Base-by-base conservation (phyloP, 2,329 filamentous ascomycete genomes). In the Truncatella angustata region DNA sequence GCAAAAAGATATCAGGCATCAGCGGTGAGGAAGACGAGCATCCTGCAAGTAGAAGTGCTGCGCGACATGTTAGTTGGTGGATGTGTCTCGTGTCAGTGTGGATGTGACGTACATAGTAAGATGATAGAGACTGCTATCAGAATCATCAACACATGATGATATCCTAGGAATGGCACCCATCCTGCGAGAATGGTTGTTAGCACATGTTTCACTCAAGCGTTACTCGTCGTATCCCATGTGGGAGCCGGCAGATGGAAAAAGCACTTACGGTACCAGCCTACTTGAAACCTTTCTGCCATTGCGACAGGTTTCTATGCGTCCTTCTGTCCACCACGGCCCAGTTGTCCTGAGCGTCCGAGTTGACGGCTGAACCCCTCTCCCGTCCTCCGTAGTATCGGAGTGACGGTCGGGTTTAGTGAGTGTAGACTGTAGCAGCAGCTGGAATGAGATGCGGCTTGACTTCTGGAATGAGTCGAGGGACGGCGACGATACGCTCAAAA, bases 1-100 rank as follows among this genome's bases (percentile, higher is more conserved):
- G 90, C 61, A 99, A 85, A 80, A 97, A 99, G 72, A 99, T 97
- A 67, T 87, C 86, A 23, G 94, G 94, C 63, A 99, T 97, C 51
- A 96, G 78, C 2, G 93, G 94, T 48, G 93, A 97, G 36, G 93
- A 96, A 9, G 93, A 97, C 4, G 94, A 97, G 73, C 94, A 99
- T 64, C 94, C 94, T 65, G 94, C 93, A 60, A 99, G 79, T 64
- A 99, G 76, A 58, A 99, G 83, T 63, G 94, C 92, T 97, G 52
- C 55, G 43, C 14, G 21, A 26, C 11, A 26, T 6, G 36, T 45
- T 52, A 47, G n/a, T 6, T n/a, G n/a, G 11, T 16, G 9, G 12
- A 18, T 28, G 12, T 20, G 12, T 12, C 2, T 20, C 11, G 12
- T 7, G 16, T 35, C 16, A 26, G 26, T 43, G 54, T 12, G 20